Percentiles rank a stretch among this genome's conserved stretches.
phyloP scores from a whole-genome alignment of 257 asterid species.

The Paulownia fortunei region DNA sequence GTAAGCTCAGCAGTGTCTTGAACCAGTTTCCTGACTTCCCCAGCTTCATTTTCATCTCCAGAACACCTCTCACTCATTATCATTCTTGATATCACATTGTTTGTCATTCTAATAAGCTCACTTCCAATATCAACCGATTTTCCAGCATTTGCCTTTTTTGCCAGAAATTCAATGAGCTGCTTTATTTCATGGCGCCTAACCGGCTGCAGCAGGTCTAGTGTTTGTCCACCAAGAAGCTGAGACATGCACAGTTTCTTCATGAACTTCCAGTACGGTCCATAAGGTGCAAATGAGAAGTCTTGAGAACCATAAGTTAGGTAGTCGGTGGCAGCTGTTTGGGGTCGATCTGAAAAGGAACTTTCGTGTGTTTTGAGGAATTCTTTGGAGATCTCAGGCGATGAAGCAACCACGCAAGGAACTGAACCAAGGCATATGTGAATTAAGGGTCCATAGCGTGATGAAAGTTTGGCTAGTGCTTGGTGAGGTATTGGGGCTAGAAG shows the following conservation, averaged over 20 bases:
- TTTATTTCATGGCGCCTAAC: slow-evolving; percentile 55
- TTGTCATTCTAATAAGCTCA: slow-evolving; percentile 58
- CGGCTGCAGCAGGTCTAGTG: slow-evolving; percentile 60
- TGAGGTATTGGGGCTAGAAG: slow-evolving; percentile 79
- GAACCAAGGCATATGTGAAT: slow-evolving; percentile 65
- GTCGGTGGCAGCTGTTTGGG: slow-evolving; percentile 55
- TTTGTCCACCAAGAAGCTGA: slow-evolving; percentile 69
- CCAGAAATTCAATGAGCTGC: slow-evolving; percentile 35
- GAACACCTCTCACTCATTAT: slow-evolving; percentile 67
- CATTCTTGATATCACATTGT: slow-evolving; percentile 73
- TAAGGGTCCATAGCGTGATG: slow-evolving; percentile 57
- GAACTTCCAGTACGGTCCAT: slow-evolving; percentile 76
- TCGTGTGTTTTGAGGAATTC: slow-evolving; percentile 74
- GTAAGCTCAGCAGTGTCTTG: slow-evolving; percentile 58
- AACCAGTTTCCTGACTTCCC: slow-evolving; percentile 52
- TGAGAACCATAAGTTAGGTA: slow-evolving; percentile 71
- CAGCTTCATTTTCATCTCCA: slow-evolving; percentile 55
- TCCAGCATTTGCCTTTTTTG: slow-evolving; percentile 37
- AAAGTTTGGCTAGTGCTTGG: slow-evolving; percentile 70
- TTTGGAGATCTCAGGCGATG: slow-evolving; percentile 65
- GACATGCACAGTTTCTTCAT: slow-evolving; percentile 83
- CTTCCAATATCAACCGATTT: slow-evolving; percentile 54
- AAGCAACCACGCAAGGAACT: slow-evolving; percentile 65
- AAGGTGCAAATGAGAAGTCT: slow-evolving; percentile 76
- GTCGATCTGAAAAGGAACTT: slow-evolving; percentile 52